phyloP scores from a whole-genome alignment of 1,284 basidiomycete genomes.

The Neolentinus lepideus region DNA sequence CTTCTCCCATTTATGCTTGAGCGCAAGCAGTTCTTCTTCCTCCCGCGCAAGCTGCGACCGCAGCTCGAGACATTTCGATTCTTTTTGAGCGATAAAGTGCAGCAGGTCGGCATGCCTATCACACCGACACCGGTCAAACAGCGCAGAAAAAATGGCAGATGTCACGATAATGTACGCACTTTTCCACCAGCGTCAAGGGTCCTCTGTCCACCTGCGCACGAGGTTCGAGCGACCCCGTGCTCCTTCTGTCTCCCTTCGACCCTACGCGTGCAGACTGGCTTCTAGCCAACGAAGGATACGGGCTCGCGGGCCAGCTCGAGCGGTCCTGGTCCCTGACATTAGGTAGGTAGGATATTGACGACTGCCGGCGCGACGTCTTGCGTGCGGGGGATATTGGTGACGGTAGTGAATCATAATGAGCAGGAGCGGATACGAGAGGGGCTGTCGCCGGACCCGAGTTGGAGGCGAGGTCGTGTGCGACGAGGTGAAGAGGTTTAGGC shows the following conservation, averaged over 20 bases:
- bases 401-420: neutral
- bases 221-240: constrained; percentile 11
- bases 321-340: constrained; percentile 15
- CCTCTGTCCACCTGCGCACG: constrained; percentile 16
- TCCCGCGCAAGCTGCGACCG: constrained; percentile 62
- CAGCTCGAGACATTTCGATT: constrained; percentile 72
- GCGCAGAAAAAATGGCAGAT: neutral
- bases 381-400: neutral
- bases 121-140: neutral
- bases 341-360: constrained; percentile 54
- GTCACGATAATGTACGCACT: constrained; percentile 27
- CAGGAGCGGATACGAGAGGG: neutral
- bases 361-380: constrained; percentile 36
- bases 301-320: constrained; percentile 18
- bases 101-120: constrained; percentile 67
- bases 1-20: constrained; percentile 77
- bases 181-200: constrained; percentile 56
- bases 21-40: constrained; percentile 61
- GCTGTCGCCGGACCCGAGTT: neutral
- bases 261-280: constrained; percentile 16
- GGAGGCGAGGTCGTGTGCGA: neutral
- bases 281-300: constrained; percentile 15
- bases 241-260: constrained; percentile 17
- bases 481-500: neutral
- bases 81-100: constrained; percentile 76